Conservation (phyloP, 208 protist species). For the Giardia duodenalis region DNA sequence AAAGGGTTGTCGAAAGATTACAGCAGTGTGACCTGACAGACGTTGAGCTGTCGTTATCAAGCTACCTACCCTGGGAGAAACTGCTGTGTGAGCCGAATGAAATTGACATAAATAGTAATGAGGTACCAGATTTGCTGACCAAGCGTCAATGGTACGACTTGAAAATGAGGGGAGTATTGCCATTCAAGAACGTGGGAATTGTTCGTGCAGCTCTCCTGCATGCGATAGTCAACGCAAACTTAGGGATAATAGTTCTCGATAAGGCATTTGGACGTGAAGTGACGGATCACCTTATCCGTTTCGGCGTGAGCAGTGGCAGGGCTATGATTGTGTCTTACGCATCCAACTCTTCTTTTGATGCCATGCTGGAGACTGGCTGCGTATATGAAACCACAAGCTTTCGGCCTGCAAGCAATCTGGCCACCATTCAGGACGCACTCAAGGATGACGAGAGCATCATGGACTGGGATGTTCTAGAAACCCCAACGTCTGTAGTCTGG, state of each 20-base stretch:
- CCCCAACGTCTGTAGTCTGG: background rate
- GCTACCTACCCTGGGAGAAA: background rate
- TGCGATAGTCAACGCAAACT: background rate
- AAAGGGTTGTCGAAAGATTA: background rate
- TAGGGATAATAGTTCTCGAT: background rate
- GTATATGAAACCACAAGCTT: background rate
- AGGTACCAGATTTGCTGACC: background rate
- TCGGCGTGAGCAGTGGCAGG: background rate
- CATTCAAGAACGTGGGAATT: background rate
- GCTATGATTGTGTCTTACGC: background rate
- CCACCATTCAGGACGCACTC: background rate
- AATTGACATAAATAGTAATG: background rate
- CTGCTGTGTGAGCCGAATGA: background rate
- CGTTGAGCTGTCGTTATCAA: background rate
- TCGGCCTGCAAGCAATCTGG: background rate
- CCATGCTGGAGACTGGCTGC: background rate
- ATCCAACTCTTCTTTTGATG: background rate
- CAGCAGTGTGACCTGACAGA: background rate
- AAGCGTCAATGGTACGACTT: background rate
- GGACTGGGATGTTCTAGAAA: constrained; percentile 11
- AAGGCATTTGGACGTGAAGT: background rate
- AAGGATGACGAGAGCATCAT: background rate
- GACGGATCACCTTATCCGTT: background rate
- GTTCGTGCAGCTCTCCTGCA: background rate
- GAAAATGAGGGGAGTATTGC: background rate